phyloP scores from a whole-genome alignment of 768 basidiomycete genomes.

The Daedaleopsis nitida region DNA sequence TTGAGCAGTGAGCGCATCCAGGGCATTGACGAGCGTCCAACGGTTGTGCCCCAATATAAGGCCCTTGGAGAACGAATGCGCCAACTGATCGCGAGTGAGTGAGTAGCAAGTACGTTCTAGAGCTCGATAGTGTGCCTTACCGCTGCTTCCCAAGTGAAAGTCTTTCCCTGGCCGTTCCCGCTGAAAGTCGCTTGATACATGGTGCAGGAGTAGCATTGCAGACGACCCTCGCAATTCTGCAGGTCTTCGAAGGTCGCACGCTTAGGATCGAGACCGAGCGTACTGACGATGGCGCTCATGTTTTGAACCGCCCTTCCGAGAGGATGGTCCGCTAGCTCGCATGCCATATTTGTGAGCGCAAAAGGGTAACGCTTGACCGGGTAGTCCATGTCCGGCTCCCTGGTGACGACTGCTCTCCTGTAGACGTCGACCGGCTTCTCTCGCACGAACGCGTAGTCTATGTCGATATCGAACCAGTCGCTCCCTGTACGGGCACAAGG shows the following conservation, averaged over 20 bases:
- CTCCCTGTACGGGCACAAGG: neutral
- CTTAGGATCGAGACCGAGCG: neutral
- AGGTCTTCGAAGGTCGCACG: neutral
- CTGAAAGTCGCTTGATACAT: too few species aligned
- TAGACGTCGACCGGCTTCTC: too few species aligned
- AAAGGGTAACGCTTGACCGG: too few species aligned
- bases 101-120: too few species aligned
- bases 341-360: too few species aligned
- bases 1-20: too few species aligned
- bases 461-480: neutral
- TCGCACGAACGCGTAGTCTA: neutral
- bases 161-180: neutral
- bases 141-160: neutral
- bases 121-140: neutral
- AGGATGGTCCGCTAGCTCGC: too few species aligned
- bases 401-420: too few species aligned
- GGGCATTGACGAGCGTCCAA: too few species aligned
- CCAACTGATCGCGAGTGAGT: neutral
- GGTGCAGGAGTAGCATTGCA: neutral
- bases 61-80: neutral
- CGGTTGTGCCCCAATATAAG: too few species aligned
- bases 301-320: too few species aligned
- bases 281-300: conserved; percentile 1
- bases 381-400: too few species aligned
- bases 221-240: neutral